A percentile compares a stretch with the other conserved stretches of the same genome.
Evolutionary conservation across 805 yeast species (phyloP).

Genomic region (Cyberlindnera euphorbiae): DNA sequence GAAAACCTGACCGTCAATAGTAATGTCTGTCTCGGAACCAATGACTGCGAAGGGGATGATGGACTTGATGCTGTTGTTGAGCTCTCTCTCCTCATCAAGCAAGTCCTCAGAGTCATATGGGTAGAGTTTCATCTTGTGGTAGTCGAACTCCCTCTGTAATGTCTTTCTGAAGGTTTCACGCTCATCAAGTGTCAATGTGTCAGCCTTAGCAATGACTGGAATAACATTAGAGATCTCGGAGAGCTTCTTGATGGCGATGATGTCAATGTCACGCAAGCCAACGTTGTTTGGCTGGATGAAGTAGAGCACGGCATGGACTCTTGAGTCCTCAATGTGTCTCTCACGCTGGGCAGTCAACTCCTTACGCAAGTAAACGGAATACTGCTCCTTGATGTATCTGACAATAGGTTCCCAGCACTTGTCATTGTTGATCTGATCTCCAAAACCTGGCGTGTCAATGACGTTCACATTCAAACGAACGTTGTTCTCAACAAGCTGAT

Average conservation of each 20-base stretch:
- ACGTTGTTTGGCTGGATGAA: slow-evolving; percentile 86
- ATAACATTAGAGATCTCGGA: slow-evolving; percentile 90
- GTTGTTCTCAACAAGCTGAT: slow-evolving; percentile 74
- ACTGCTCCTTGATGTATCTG: slow-evolving; percentile 93
- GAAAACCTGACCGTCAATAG: slow-evolving; percentile 70
- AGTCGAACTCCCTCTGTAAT: slow-evolving; percentile 70
- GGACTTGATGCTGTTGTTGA: slow-evolving; percentile 68
- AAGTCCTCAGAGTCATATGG: slow-evolving; percentile 75
- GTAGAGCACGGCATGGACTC: slow-evolving; percentile 91
- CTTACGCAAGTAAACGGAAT: slow-evolving; percentile 82
- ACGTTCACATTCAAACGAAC: slow-evolving; percentile 82
- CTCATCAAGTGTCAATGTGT: slow-evolving; percentile 82
- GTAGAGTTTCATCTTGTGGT: slow-evolving; percentile 70
- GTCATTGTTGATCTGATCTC: slow-evolving; percentile 92
- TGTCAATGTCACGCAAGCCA: slow-evolving; percentile 80
- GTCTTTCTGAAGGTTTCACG: slow-evolving; percentile 71
- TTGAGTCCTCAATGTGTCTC: slow-evolving; percentile 71
- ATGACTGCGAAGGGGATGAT: slow-evolving; percentile 91
- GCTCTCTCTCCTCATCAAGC: slow-evolving; percentile 65
- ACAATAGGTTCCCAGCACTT: slow-evolving; percentile 96
- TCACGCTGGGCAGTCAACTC: slow-evolving; percentile 95
- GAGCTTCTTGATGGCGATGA: slow-evolving; percentile 75
- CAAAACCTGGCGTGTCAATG: slow-evolving; percentile 97
- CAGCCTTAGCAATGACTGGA: slow-evolving; percentile 93
- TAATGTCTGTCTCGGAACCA: slow-evolving; percentile 79